phyloP scores from a whole-genome alignment of 805 yeast genomes.

The Lachancea mirantina region DNA sequence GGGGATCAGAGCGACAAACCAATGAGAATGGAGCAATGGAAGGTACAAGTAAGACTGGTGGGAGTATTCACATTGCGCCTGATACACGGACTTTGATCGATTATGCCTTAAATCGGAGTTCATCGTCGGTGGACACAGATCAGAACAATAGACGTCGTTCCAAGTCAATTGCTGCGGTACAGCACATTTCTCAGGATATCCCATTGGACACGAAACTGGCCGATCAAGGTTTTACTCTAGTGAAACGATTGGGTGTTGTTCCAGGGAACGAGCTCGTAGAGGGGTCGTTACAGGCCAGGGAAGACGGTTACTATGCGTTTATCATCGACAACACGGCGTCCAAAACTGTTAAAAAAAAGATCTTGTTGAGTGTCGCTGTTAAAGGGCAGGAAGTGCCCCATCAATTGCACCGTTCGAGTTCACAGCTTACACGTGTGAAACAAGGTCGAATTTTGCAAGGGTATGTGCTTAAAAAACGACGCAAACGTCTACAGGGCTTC shows the following conservation, averaged over 20 bases:
- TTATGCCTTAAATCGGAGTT: constrained; percentile 14
- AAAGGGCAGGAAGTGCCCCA: constrained; percentile 6
- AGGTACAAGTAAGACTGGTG: neutral
- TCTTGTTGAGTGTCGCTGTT: constrained; percentile 39
- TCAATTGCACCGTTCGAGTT: constrained; percentile 5
- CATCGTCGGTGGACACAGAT: constrained; percentile 9
- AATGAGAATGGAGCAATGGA: neutral
- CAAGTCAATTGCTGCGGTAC: constrained; percentile 26
- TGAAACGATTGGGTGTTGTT: constrained; percentile 50
- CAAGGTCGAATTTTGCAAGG: constrained; percentile 74
- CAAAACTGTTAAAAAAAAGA: constrained; percentile 73
- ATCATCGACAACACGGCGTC: constrained; percentile 90
- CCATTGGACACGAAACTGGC: constrained; percentile 53
- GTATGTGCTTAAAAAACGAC: constrained; percentile 65
- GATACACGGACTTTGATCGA: constrained; percentile 25
- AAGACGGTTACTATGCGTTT: constrained; percentile 70
- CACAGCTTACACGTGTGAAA: constrained; percentile 19
- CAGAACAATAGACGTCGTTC: constrained; percentile 31
- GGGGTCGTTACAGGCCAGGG: constrained; percentile 51
- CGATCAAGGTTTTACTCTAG: constrained; percentile 43
- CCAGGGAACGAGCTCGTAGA: constrained; percentile 53
- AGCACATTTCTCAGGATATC: constrained; percentile 36
- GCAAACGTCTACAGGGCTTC: constrained; percentile 81
- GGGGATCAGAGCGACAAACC: neutral
- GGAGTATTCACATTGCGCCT: constrained; percentile 25